A percentile compares a stretch with the other conserved stretches of the same genome.
These are phyloP conservation scores for Hericium alpestre DNA, from an alignment of 768 basidiomycete species.

Conservation along the genomic window DNA sequence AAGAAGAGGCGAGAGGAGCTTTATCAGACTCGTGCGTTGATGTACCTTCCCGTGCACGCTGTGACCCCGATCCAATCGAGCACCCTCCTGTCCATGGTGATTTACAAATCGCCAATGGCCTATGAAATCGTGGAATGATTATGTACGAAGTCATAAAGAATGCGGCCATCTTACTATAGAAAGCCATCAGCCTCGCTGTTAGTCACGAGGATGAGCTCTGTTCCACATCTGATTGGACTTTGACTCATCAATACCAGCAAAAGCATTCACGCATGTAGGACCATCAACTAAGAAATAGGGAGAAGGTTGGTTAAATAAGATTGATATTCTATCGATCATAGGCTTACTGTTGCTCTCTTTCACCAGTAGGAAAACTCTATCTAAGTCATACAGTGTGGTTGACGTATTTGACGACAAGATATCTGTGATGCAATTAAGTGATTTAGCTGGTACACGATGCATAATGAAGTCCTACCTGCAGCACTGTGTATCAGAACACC, in stretches of 20 bases:
- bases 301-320: background rate
- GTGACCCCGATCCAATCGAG: conserved; percentile 2
- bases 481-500: background rate
- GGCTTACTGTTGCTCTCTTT: conserved; percentile 1
- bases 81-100: conserved; percentile 8
- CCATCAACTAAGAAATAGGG: background rate
- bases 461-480: background rate
- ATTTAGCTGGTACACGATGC: background rate
- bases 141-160: background rate
- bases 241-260: background rate
- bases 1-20: conserved; percentile 3
- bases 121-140: background rate
- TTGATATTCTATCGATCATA: too few species aligned
- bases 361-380: conserved; percentile 2
- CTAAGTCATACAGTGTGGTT: conserved; percentile 2
- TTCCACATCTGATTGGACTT: background rate
- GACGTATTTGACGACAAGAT: conserved; percentile 6
- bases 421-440: background rate
- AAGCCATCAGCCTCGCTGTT: conserved; percentile 5
- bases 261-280: background rate
- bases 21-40: conserved; percentile 5
- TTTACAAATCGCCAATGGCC: conserved; percentile 10
- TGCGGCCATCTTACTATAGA: conserved; percentile 3
- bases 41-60: background rate
- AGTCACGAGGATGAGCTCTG: background rate